Base-by-base conservation (phyloP, 257 asterid genomes). In the Osmanthus fragrans region DNA sequence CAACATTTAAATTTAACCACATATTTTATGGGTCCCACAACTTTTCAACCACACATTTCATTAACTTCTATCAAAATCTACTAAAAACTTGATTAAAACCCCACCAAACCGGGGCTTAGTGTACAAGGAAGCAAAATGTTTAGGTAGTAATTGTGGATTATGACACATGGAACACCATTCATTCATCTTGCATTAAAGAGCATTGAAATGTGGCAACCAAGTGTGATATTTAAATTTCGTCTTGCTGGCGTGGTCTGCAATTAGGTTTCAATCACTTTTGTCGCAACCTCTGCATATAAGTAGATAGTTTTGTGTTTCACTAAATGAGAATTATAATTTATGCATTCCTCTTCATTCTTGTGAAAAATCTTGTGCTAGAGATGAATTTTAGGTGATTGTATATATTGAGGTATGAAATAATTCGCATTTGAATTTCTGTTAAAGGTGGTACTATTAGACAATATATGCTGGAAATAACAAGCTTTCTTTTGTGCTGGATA, bases 261-360 rank as follows among this genome's bases (percentile, higher is more conserved):
- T 67, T 54, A 4, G 65, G 25, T 19, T 32, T 69, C 21, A 27
- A 33, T 60, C 68, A 67, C n/a, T 70, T 73, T 23, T 69, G 73
- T 56, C 13, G 12, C 68, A 25, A 71, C 79, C 27, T 66, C 27
- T 0, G 13, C 65, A 27, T 32, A 37, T 70, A 72, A 42, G 11
- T 54, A 32, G 73, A 79, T 60, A 69, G 45, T 63, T 78, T 54
- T 12, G 25, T 33, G 69, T 36, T 30, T 25, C 56, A 58, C 72
- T 72, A 49, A 54, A 42, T 80, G 56, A 30, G 37, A 51, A 56
- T 51, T 39, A 56, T n/a, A 56, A 56, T 16, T 70, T 51, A 15
- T 64, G 32, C 45, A 12, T 51, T 47, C 64, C 12, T 69, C 33
- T 72, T 49, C 40, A 42, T 30, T 37, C 64, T 45, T 64, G 73